Percentiles rank a stretch among this genome's conserved stretches.
These are phyloP conservation scores for Encephalitozoon cuniculi DNA, from an alignment of 371 early-diverging fungal genomes.

Conservation along the genomic window DNA sequence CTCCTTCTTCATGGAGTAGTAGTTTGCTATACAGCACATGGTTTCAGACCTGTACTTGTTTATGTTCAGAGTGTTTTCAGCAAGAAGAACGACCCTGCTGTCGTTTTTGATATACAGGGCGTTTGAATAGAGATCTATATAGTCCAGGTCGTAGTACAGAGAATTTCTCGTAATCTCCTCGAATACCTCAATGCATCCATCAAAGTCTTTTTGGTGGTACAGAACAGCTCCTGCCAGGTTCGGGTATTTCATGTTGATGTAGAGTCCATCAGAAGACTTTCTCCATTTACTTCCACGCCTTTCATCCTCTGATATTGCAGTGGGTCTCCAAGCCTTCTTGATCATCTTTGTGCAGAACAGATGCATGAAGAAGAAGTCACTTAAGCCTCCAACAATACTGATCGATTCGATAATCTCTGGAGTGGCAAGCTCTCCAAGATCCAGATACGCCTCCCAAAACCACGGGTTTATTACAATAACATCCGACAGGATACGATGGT, in stretches of 20 bases:
- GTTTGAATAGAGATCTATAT: constrained; percentile 76
- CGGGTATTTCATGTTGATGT: constrained; percentile 9
- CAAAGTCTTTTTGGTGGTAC: constrained; percentile 42
- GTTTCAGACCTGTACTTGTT: constrained; percentile 78
- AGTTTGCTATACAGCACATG: constrained; percentile 71
- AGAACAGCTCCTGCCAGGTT: constrained; percentile 44
- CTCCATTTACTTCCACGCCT: neutral
- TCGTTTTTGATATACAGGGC: constrained; percentile 70
- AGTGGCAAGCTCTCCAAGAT: constrained; percentile 36
- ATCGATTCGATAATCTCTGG: constrained; percentile 9
- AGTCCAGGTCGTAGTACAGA: constrained; percentile 69
- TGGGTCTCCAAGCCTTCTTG: neutral
- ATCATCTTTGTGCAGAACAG: constrained; percentile 41
- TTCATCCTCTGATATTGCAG: neutral
- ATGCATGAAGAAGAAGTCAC: constrained; percentile 36
- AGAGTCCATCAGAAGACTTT: neutral
- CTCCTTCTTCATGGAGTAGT: constrained; percentile 69
- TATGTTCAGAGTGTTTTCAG: constrained; percentile 66
- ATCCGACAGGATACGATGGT: constrained; percentile 24
- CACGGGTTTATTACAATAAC: constrained; percentile 27
- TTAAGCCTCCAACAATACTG: constrained; percentile 16
- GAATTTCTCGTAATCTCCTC: constrained; percentile 15
- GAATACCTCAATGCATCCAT: constrained; percentile 40
- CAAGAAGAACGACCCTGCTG: constrained; percentile 68
- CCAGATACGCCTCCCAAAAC: constrained; percentile 56